phyloP scores from a whole-genome alignment of 2,329 filamentous ascomycete species.

The Exophiala oligosperma region DNA sequence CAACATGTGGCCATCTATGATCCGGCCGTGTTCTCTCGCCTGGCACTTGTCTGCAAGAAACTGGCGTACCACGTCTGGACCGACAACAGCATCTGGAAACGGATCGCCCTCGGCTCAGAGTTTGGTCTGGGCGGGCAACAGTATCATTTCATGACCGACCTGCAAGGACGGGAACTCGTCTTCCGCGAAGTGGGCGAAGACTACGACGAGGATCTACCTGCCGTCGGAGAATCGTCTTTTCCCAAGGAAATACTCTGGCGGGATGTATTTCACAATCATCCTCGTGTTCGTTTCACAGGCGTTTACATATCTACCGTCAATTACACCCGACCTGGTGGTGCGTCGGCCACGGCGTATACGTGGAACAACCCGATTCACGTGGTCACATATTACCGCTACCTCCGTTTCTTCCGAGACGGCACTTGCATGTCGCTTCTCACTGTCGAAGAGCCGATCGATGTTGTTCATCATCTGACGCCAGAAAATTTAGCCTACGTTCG shows the following conservation, averaged over 20 bases:
- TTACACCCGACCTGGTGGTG: slow-evolving; percentile 80
- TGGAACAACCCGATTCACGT: slow-evolving; percentile 88
- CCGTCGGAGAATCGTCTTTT: slow-evolving; percentile 25
- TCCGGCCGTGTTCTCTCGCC: slow-evolving; percentile 71
- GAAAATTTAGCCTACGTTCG: slow-evolving; percentile 58
- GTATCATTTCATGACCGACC: slow-evolving; percentile 69
- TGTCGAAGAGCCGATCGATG: slow-evolving; percentile 77
- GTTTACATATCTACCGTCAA: slow-evolving; percentile 97
- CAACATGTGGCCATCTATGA: slow-evolving; percentile 72
- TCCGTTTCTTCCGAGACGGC: slow-evolving; percentile 92
- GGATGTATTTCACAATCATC: slow-evolving; percentile 76
- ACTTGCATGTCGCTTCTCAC: slow-evolving; percentile 77
- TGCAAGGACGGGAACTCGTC: slow-evolving; percentile 46
- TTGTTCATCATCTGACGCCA: slow-evolving; percentile 79
- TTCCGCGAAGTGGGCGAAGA: slow-evolving; percentile 31
- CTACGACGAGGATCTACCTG: slow-evolving; percentile 28
- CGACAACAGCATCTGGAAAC: slow-evolving; percentile 85
- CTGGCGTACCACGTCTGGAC: slow-evolving; percentile 81
- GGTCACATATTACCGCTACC: slow-evolving; percentile 96
- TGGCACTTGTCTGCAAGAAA: slow-evolving; percentile 80
- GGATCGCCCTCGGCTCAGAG: slow-evolving; percentile 66
- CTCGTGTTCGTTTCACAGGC: slow-evolving; percentile 89
- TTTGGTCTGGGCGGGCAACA: slow-evolving; percentile 84
- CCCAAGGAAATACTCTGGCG: slow-evolving; percentile 46
- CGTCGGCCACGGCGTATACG: slow-evolving; percentile 67